Evolutionary conservation across 2,329 filamentous ascomycete species (phyloP).

Genomic region (Botrytis medusae): DNA sequence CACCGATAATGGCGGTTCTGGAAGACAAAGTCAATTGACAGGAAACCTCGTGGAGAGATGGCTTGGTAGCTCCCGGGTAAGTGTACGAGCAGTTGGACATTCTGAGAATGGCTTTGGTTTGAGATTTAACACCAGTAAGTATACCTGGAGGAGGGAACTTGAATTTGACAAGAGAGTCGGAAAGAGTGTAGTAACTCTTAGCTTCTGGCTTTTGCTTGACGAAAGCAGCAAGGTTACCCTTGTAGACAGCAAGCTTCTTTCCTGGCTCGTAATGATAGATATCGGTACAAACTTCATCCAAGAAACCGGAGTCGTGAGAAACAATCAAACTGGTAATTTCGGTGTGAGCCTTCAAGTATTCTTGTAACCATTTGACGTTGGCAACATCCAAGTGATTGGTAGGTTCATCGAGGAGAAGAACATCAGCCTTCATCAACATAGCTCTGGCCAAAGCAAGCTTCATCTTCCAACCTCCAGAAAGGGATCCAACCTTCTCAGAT

Average conservation of each 20-base stretch:
- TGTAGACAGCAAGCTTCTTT: conserved; percentile 90
- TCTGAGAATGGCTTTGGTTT: conserved; percentile 88
- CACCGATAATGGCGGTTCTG: conserved; percentile 91
- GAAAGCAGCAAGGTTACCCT: conserved; percentile 79
- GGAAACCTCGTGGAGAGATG: conserved; percentile 84
- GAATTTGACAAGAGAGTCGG: conserved; percentile 85
- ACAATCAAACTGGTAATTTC: conserved; percentile 98
- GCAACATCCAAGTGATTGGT: conserved; percentile 97
- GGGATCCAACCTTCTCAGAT: conserved; percentile 83
- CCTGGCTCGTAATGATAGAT: conserved; percentile 97
- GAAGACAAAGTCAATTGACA: conserved; percentile 87
- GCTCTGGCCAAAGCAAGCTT: conserved; percentile 94
- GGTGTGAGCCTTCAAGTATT: conserved; percentile 92
- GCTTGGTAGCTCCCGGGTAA: conserved; percentile 88
- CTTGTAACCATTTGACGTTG: conserved; percentile 94
- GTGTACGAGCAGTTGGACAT: conserved; percentile 90
- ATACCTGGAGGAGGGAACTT: conserved; percentile 98
- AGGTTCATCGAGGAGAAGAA: conserved; percentile 94
- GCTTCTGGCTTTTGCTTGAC: conserved; percentile 89
- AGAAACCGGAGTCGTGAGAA: conserved; percentile 95
- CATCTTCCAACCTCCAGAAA: conserved; percentile 99
- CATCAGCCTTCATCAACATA: conserved; percentile 96
- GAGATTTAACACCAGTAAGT: conserved; percentile 89
- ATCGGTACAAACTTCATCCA: conserved; percentile 96
- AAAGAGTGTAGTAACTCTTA: conserved; percentile 97